Evolutionary conservation across 345 rosid species (phyloP).

Genomic region (Eucalyptus fibrosa): DNA sequence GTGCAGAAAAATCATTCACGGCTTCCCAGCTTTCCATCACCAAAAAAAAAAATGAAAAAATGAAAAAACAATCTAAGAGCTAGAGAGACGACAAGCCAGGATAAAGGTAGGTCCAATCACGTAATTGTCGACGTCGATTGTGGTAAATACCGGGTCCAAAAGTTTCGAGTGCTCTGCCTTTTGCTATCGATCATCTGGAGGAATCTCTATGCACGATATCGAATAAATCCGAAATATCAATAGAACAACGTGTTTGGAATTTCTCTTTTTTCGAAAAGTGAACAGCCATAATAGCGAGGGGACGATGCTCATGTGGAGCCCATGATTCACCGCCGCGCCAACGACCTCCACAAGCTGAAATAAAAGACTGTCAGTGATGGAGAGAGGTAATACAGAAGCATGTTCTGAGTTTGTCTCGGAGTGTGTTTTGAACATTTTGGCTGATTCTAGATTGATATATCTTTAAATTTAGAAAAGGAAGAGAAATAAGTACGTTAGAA

Average conservation of each 20-base stretch:
- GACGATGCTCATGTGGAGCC: not conserved
- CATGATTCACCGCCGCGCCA: not conserved
- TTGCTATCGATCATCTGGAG: not conserved
- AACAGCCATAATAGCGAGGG: not conserved
- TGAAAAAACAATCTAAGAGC: not conserved
- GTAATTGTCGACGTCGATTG: not conserved
- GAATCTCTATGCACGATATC: not conserved
- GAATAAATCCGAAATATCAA: not conserved
- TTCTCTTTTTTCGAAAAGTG: not conserved
- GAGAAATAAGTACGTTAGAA: not conserved
- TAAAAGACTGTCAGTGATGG: not conserved
- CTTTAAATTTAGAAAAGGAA: not conserved
- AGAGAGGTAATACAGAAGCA: not conserved
- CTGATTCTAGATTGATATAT: not conserved
- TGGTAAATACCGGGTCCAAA: not conserved
- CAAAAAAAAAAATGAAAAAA: not conserved
- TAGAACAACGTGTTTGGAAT: not conserved
- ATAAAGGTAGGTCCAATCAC: not conserved
- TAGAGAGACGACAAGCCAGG: not conserved
- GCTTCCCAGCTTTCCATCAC: not conserved
- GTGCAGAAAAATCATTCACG: not conserved
- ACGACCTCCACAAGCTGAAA: not conserved
- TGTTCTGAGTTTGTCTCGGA: not conserved
- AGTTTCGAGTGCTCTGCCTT: not conserved
- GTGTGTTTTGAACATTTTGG: not conserved